A percentile compares a stretch with the other conserved stretches of the same genome.
These are phyloP conservation scores for Suhomyces yuchorum DNA, from an alignment of 1,139 yeast species.

Conservation along the genomic window DNA sequence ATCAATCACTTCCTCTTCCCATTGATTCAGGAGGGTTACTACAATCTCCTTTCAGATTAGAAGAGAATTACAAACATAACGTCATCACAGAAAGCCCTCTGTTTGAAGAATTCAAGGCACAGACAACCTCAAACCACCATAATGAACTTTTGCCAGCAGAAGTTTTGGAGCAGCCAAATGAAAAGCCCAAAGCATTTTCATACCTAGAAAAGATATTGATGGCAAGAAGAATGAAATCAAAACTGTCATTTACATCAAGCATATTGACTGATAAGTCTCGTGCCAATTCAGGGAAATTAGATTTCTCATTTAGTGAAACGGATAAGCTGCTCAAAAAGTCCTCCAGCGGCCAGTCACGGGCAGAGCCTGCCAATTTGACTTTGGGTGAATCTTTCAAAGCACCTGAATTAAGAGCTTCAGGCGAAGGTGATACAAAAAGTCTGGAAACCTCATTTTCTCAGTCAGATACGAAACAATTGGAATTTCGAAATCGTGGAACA, in stretches of 20 bases:
- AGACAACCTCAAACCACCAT: background rate
- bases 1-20: conserved; percentile 32
- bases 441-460: background rate
- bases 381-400: background rate
- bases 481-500: background rate
- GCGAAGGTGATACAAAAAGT: background rate
- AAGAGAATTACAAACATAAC: background rate
- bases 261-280: background rate
- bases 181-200: conserved; percentile 19
- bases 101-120: conserved; percentile 6
- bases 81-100: conserved; percentile 1
- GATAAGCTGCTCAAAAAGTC: background rate
- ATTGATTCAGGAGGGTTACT: conserved; percentile 14
- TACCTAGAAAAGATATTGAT: conserved; percentile 36
- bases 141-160: background rate
- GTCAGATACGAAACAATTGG: background rate
- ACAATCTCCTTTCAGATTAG: conserved; percentile 17
- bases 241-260: background rate
- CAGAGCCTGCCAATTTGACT: background rate
- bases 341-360: background rate
- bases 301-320: background rate
- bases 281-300: background rate
- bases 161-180: background rate
- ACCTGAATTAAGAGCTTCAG: background rate
- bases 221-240: conserved; percentile 16